These are phyloP conservation scores for Podaxis rugospora DNA, from an alignment of 768 basidiomycete genomes.

Conservation along the genomic window DNA sequence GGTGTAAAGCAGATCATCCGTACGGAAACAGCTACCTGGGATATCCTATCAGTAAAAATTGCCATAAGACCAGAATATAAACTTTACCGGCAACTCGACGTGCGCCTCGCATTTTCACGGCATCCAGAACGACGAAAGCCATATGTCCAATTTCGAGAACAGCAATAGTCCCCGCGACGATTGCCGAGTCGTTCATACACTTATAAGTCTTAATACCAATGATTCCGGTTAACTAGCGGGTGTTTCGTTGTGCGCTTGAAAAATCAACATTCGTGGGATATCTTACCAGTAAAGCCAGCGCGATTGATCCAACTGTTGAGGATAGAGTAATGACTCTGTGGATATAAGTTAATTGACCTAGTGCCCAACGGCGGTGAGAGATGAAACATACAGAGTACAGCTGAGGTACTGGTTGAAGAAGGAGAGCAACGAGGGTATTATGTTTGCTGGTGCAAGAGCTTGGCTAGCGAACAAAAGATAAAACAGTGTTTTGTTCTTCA, in stretches of 20 bases:
- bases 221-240: constrained; percentile 51
- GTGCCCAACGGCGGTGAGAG: background rate
- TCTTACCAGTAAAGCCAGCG: constrained; percentile 37
- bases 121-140: constrained; percentile 37
- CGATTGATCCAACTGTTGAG: constrained; percentile 29
- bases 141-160: constrained; percentile 39
- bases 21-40: constrained; percentile 46
- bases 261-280: background rate
- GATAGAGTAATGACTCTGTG: constrained; percentile 34
- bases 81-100: constrained; percentile 46
- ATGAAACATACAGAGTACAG: constrained; percentile 42
- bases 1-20: constrained; percentile 28
- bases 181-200: constrained; percentile 55
- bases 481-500: constrained; percentile 57
- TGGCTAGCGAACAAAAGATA: constrained; percentile 54
- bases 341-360: constrained; percentile 3
- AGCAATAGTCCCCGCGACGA: constrained; percentile 40
- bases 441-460: constrained; percentile 40
- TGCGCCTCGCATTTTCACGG: constrained; percentile 30
- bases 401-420: constrained; percentile 36
- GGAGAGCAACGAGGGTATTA: constrained; percentile 40
- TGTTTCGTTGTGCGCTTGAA: background rate
- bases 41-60: constrained; percentile 1
- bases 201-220: constrained; percentile 64
- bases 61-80: background rate